A percentile compares a stretch with the other conserved stretches of the same genome.
These are phyloP conservation scores for Paramecium octaurelia DNA, from an alignment of 73 alveolate species.

Conservation along the genomic window DNA sequence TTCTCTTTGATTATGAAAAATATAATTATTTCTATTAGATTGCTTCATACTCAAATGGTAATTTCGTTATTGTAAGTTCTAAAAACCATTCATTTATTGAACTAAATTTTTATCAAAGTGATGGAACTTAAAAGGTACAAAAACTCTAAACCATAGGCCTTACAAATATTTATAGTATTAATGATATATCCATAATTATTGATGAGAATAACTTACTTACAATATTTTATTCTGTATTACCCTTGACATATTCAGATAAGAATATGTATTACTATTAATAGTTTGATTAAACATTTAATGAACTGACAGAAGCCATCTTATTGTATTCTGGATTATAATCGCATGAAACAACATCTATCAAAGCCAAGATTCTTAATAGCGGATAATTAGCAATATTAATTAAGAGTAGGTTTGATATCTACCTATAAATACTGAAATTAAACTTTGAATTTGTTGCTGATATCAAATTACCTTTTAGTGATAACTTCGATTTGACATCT, in stretches of 20 bases:
- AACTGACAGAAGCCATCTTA: neutral
- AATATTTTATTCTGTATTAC: neutral
- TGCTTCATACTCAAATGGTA: neutral
- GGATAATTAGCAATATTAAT: neutral
- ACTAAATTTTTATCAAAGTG: neutral
- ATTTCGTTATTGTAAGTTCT: neutral
- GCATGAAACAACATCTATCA: neutral
- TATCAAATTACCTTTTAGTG: neutral
- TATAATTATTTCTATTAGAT: neutral
- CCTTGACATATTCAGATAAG: neutral
- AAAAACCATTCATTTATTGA: neutral
- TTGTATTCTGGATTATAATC: neutral
- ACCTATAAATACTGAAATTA: neutral
- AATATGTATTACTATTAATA: neutral
- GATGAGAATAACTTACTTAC: neutral
- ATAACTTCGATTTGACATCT: neutral
- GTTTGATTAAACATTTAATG: neutral
- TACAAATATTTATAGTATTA: neutral
- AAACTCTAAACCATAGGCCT: neutral
- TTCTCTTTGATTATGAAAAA: neutral
- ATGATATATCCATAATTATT: neutral
- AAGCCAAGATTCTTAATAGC: neutral
- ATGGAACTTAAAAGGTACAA: neutral
- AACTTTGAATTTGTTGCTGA: neutral
- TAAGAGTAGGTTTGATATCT: neutral